Evolutionary conservation across 257 asterid species (phyloP).

Genomic region (Echites panduratus): DNA sequence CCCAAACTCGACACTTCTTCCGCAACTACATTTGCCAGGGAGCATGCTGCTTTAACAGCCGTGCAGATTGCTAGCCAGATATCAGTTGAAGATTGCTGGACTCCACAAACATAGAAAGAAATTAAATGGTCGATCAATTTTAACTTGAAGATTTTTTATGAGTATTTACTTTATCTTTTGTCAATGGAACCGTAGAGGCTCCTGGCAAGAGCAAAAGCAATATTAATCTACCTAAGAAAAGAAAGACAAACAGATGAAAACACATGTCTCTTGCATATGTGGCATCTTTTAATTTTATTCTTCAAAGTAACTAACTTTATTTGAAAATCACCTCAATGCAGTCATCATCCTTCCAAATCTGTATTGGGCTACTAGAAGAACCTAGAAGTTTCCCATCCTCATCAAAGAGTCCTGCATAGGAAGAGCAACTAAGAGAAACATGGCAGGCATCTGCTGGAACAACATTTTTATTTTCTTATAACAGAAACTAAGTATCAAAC

Average conservation of each 20-base stretch:
- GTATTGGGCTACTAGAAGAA: constrained; percentile 82
- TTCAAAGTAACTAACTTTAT: background rate
- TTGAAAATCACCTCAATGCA: constrained; percentile 66
- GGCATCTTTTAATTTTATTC: background rate
- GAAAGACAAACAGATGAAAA: background rate
- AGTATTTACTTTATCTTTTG: background rate
- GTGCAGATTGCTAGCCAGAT: constrained; percentile 98
- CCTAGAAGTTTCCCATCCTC: constrained; percentile 69
- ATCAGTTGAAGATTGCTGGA: constrained; percentile 98
- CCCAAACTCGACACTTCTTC: constrained; percentile 86
- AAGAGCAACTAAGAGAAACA: constrained; percentile 9
- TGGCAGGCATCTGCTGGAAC: background rate
- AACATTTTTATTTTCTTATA: background rate
- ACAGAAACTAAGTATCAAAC: constrained; percentile 1
- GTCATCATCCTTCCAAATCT: constrained; percentile 94
- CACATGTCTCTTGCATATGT: background rate
- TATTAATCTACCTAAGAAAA: background rate
- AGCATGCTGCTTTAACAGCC: constrained; percentile 82
- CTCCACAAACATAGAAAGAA: constrained; percentile 12
- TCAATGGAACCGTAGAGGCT: background rate
- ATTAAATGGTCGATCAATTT: background rate
- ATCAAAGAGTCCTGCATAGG: constrained; percentile 65
- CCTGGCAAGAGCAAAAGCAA: background rate
- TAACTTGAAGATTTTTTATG: background rate
- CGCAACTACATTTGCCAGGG: constrained; percentile 61